Base-by-base conservation (phyloP, 1,284 basidiomycete species). In the Ganoderma multipileum region DNA sequence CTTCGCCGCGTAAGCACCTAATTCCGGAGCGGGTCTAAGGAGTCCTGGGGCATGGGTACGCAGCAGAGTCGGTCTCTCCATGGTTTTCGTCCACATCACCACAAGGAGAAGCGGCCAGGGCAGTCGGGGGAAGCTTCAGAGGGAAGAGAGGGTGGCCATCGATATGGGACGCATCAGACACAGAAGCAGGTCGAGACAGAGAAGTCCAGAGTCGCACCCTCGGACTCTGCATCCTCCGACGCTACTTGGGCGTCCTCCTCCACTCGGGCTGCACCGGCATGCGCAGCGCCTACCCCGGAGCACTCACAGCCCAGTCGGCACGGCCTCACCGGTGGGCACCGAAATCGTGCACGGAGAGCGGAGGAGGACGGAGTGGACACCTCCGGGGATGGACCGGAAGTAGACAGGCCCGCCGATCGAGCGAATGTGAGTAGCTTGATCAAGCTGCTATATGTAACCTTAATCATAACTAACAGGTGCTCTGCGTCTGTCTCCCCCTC, bases 401-500 rank as follows among this genome's bases (percentile, higher is more conserved):
- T 18, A 23, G 44, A 16, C 42, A 39, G 36, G 20, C 50, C 30
- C 52, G 52, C 42, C 60, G 60, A 61, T 41, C 18, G 60, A 42
- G 42, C 26, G 38, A n/a, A 38, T 60, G 69, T 63, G 64, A 66
- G 71, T 69, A 42, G 55, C 66, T 60, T 63, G 69, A 72, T 70
- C 68, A 47, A 57, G 23, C 28, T 68, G 64, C 69, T 68, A 66
- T 64, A 52, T 52, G 11, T 52, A 65, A 66, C 65, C 61, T 63
- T 71, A 68, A 69, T 71, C 55, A 69, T 68, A 71, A 64, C 42
- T 68, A 65, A 63, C 66, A 42, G 44, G 39, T 57, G 63, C 52
- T 42, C 57, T 54, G 41, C 59, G 28, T 61, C 64, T 16, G 54
- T 47, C 58, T 61, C 54, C 62, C 47, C 16, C 64, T 41, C 60